Evolutionary conservation across 805 yeast genomes (phyloP), one percentile per base, ranked within the genome.

Genomic region (Kuraishia piskuri): DNA sequence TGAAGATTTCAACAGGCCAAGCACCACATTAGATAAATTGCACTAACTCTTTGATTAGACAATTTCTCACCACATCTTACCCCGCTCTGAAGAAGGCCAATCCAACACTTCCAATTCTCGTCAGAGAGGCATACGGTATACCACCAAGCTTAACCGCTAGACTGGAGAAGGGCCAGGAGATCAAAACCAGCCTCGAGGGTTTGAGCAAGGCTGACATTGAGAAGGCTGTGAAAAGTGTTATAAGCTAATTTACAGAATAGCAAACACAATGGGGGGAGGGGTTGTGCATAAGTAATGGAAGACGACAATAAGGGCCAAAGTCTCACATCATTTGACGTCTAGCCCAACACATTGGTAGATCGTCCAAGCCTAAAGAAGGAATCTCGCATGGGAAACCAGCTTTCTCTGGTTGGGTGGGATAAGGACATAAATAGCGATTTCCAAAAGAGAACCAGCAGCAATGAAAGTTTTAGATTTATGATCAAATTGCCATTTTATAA

Each of bases 141-240:
- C 75, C 84, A 50, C 96, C 96, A 46, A 76, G 83, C 49, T 78
- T 88, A 52, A 86, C 81, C 55, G 88, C 91, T 40, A 80, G 96
- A 66, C 83, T 83, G 56, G 89, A 74, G 50, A 75, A 75, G 60
- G 83, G 83, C 40, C 67, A 66, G 53, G 83, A 78, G 65, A 65
- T 77, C 51, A 76, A 75, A 63, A 77, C 70, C 59, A 73, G 63
- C 54, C 73, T 80, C 58, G 78, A 75, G 25, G 78, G 78, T 6
- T 69, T 79, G 61, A 74, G 70, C 50, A 78, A 73, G 59, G 65
- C 68, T 52, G 80, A 74, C 48, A 75, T 80, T 49, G 70, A 64
- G 24, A 62, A 63, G 49, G 68, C 78, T 2, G 49, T 67, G 46
- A 36, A 48, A 26, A 21, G 48, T 26, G 50, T 49, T 24, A 48